These are phyloP conservation scores for Colletotrichum paranaense DNA, from an alignment of 2,329 filamentous ascomycete genomes.

Conservation along the genomic window DNA sequence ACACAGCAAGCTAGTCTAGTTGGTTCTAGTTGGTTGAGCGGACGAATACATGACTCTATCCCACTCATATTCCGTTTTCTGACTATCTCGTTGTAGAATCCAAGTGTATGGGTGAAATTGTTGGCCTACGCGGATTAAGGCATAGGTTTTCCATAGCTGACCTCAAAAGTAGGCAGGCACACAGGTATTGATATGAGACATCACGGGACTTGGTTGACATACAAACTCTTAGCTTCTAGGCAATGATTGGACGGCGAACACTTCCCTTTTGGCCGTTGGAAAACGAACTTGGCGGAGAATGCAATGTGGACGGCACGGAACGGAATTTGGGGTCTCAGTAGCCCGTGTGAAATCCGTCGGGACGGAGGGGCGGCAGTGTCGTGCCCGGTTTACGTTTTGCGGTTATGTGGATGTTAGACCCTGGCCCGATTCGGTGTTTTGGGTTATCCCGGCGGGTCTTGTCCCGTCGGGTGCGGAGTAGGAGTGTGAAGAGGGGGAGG, in stretches of 20 bases:
- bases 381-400: neutral
- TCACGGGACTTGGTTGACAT: neutral
- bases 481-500: neutral
- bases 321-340: conserved; percentile 4
- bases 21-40: conserved; percentile 4
- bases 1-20: conserved; percentile 1
- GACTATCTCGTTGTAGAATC: neutral
- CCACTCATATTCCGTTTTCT: neutral
- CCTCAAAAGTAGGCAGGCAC: neutral
- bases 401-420: neutral
- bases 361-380: neutral
- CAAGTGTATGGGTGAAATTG: neutral
- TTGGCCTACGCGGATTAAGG: neutral
- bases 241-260: neutral
- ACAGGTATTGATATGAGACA: neutral
- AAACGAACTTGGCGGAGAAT: neutral
- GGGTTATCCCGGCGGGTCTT: conserved; percentile 3
- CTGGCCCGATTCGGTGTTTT: neutral
- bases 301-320: neutral
- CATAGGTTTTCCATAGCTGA: neutral
- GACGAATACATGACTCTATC: conserved; percentile 25
- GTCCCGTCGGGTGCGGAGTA: no score
- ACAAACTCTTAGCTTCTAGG: neutral
- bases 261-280: neutral
- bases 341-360: neutral